A percentile compares a stretch with the other conserved stretches of the same genome.
Evolutionary conservation across 495 filamentous ascomycete genomes (phyloP).

Genomic region (Xylaria flabelliformis): DNA sequence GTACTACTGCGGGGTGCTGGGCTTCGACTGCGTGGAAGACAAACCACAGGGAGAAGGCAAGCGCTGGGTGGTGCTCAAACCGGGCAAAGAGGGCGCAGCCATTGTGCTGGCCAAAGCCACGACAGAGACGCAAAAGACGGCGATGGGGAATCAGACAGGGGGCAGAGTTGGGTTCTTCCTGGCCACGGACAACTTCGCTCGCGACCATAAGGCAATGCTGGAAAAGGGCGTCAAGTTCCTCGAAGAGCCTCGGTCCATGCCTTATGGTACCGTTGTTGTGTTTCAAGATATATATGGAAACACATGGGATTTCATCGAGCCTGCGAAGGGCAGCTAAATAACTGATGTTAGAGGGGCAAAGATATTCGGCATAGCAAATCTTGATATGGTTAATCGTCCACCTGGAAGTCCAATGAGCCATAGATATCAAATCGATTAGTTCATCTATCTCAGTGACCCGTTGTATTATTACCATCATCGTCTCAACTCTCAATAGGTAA

Average conservation of each 20-base stretch:
- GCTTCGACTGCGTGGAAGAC: slow-evolving; percentile 21
- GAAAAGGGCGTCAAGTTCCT: slow-evolving; percentile 23
- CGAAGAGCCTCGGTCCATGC: slow-evolving; percentile 17
- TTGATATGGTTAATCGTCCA: too few relatives aligned
- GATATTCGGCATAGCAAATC: not conserved
- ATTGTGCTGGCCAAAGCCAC: slow-evolving; percentile 19
- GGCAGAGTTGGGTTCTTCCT: slow-evolving; percentile 25
- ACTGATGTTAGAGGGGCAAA: not conserved
- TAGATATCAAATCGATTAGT: not conserved
- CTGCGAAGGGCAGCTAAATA: not conserved
- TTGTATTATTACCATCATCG: not conserved
- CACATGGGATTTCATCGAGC: slow-evolving; percentile 25
- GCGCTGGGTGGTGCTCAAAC: slow-evolving; percentile 22
- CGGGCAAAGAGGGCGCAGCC: slow-evolving; percentile 16
- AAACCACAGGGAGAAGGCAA: slow-evolving; percentile 14
- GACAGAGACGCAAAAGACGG: slow-evolving; percentile 10
- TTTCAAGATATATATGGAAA: slow-evolving; percentile 25
- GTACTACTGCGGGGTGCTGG: slow-evolving; percentile 21
- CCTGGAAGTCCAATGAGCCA: not conserved
- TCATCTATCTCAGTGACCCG: not conserved
- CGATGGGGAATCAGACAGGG: slow-evolving; percentile 17
- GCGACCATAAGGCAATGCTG: slow-evolving; percentile 12
- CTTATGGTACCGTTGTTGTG: slow-evolving; percentile 14
- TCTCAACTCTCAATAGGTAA: not conserved
- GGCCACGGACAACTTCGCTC: slow-evolving; percentile 18